Percentiles rank a stretch among this genome's conserved stretches.
phyloP scores from a whole-genome alignment of 495 filamentous ascomycete species.

The Xylaria sp. region DNA sequence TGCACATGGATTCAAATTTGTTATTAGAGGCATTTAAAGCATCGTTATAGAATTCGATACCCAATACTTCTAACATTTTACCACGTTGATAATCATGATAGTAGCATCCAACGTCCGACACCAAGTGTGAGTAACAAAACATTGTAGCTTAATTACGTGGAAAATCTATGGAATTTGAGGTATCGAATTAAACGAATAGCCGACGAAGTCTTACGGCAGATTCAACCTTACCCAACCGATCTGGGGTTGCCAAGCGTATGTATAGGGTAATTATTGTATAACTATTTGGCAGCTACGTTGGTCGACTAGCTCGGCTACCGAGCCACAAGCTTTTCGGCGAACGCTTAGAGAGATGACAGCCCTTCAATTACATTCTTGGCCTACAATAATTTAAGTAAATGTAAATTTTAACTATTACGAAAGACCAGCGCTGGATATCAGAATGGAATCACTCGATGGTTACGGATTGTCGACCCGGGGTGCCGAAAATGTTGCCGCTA shows the following conservation, averaged over 20 bases:
- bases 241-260: too few species aligned
- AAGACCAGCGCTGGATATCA: neutral
- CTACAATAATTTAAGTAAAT: neutral
- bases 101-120: neutral
- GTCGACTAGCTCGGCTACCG: neutral
- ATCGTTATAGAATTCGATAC: neutral
- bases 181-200: neutral
- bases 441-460: neutral
- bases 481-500: conserved; percentile 10
- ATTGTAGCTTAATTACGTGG: neutral
- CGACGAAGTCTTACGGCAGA: too few species aligned
- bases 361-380: neutral
- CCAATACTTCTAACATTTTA: neutral
- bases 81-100: neutral
- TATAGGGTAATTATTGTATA: neutral
- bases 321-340: neutral
- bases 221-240: too few species aligned
- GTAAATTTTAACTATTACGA: too few species aligned
- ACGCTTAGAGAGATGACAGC: neutral
- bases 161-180: neutral
- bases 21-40: neutral
- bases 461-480: neutral
- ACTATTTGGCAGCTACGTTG: neutral
- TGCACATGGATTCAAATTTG: too few species aligned
- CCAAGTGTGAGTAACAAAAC: neutral